These are phyloP conservation scores for Leccinum pachyderme DNA, from an alignment of 1,284 basidiomycete genomes.

Conservation along the genomic window DNA sequence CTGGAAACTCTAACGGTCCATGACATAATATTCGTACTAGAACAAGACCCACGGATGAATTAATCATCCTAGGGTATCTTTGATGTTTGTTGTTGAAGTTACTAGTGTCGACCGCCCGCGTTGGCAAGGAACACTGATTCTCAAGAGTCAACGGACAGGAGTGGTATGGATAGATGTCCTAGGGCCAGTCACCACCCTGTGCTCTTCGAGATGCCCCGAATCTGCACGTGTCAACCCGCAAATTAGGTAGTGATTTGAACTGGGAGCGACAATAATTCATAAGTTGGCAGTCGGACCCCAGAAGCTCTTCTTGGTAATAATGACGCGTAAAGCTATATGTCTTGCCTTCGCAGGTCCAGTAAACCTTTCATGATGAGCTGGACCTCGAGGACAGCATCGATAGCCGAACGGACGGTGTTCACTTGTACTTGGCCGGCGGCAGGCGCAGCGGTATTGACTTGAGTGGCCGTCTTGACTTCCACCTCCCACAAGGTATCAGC, in stretches of 20 bases:
- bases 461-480: constrained; percentile 75
- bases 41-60: not conserved
- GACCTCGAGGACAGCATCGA: constrained; percentile 73
- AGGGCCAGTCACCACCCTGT: not conserved
- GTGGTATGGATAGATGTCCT: not conserved
- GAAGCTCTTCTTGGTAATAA: not conserved
- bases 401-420: constrained; percentile 40
- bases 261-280: not conserved
- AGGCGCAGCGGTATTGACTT: constrained; percentile 70
- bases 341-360: constrained; percentile 61
- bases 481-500: constrained; percentile 79
- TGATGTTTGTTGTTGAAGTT: not conserved
- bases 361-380: constrained; percentile 78
- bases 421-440: constrained; percentile 48
- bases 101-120: not conserved
- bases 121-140: not conserved
- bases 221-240: not conserved
- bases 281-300: not conserved
- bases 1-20: constrained; percentile 55
- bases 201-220: not conserved
- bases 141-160: not conserved
- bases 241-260: not conserved
- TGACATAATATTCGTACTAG: not conserved
- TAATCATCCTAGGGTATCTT: not conserved
- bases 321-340: constrained; percentile 19